These are phyloP conservation scores for Candida vartiovaarae DNA, from an alignment of 805 yeast genomes.

Conservation along the genomic window DNA sequence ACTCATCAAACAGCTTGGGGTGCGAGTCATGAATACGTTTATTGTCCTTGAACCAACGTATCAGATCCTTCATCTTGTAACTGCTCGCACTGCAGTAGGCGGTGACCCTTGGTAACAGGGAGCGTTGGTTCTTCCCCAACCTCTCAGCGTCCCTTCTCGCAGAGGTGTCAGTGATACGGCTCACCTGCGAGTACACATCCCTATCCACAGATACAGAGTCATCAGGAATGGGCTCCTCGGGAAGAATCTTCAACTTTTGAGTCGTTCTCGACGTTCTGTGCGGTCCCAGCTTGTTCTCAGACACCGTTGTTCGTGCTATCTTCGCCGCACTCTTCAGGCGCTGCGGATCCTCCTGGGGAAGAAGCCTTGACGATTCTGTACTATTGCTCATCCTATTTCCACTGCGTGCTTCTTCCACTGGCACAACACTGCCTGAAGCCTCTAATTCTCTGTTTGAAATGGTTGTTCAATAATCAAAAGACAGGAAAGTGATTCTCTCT, in stretches of 20 bases:
- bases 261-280: slow-evolving; percentile 71
- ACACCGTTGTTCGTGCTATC: slow-evolving; percentile 1
- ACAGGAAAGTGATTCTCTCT: no score
- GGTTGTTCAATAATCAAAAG: no score
- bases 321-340: not conserved
- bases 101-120: slow-evolving; percentile 84
- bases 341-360: not conserved
- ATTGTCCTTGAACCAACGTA: slow-evolving; percentile 78
- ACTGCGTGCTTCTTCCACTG: no score
- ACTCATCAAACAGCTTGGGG: slow-evolving; percentile 90
- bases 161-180: slow-evolving; percentile 75
- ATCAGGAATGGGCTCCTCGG: slow-evolving; percentile 43
- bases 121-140: slow-evolving; percentile 69
- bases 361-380: slow-evolving; percentile 6
- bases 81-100: slow-evolving; percentile 95
- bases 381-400: not conserved
- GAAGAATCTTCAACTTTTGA: slow-evolving; percentile 65
- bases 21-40: slow-evolving; percentile 66
- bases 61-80: slow-evolving; percentile 79
- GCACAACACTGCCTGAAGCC: no score
- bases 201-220: slow-evolving; percentile 18
- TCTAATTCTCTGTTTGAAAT: no score
- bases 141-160: slow-evolving; percentile 94
- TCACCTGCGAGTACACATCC: slow-evolving; percentile 77
- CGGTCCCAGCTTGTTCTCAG: slow-evolving; percentile 46